Base-by-base conservation (phyloP, 2,329 filamentous ascomycete genomes). In the Raffaelea arxii region DNA sequence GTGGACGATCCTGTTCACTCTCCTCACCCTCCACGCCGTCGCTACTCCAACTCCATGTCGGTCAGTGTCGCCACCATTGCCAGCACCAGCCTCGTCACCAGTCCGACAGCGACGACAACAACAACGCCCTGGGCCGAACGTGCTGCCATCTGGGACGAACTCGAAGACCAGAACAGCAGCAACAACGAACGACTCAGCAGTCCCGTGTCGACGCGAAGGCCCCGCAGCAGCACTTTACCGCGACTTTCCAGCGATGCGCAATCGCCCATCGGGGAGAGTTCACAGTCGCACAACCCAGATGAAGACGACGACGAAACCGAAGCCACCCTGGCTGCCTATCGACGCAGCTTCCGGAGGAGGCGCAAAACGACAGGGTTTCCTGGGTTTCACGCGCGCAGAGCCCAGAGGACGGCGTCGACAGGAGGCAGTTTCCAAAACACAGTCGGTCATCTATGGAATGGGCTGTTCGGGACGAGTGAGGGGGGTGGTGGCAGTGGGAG, bases 81-180 rank as follows among this genome's bases (percentile, higher is more conserved):
- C 14, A n/a, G 16, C 32, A 36, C 16, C 32, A 36, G 7, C 19
- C 14, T 12, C 16, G 14, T 36, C 19, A 12, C 19, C 14, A 12
- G 25, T 22, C n/a, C 22, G 21, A 16, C 22, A 6, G 16, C 41
- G 16, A 52, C 50, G 25, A 48, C 49, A 4, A 73, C 71, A 18
- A 71, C 68, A 35, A 59, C 62, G 14, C 59, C 78, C 45, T 78
- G 77, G 71, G 68, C 78, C 47, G 85, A 92, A 59, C 77, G 78
- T 1, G 80, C 80, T 30, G 86, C 92, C 55, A 92, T 94, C 25
- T 94, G 88, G 89, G 85, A 81, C 47, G 88, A 94, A 60, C 72
- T 95, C 14, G 83, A 92, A 58, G 89, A 94, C 56, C 79, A 84
- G 36, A 75, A 78, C 43, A 64, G 66, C 19, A 61, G 65, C 25